Base-by-base conservation (phyloP, 495 filamentous ascomycete genomes). In the Patellaria atrata region DNA sequence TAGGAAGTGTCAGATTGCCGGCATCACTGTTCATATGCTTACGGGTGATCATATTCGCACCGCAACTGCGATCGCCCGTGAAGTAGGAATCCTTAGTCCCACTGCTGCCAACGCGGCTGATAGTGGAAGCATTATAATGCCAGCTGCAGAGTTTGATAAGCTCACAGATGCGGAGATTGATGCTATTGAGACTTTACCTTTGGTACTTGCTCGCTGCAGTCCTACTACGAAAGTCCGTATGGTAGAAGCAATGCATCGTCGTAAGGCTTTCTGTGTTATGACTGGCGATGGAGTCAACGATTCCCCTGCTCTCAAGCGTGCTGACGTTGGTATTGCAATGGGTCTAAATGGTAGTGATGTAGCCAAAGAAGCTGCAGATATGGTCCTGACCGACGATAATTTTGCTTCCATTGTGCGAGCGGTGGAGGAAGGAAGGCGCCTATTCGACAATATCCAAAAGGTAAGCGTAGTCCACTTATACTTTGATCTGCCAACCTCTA, bases 281-380 rank as follows among this genome's bases (percentile, higher is more conserved):
- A 84, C 80, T 9, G 80, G 81, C 47, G 80, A 85, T 36, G 81
- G 81, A 36, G 79, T 85, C 38, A 87, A 87, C 46, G 81, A 85
- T 51, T 74, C 78, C 2, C 79, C 80, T 1, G 76, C 78, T 1
- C 57, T 87, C 8, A 80, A 79, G 50, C 64, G 69, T 15, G 80
- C 81, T 12, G 77, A 87, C 54, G 69, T 87, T 21, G 80, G 80
- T 42, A 81, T 87, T 49, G 77, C 81, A 5, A 82, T 87, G 77
- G 77, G 75, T 20, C 60, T 71, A 28, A 62, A 63, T 13, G 80
- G 81, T 1, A 75, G 70, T 23, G 81, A 85, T 54, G 79, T 85
- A 14, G 75, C 81, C 9, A 82, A 79, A 47, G 78, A 82, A 45
- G 81, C 81, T 4, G 73, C 79, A 0, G 72, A 78, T 36, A 71